Conservation (phyloP, 176 grass and related monocot species). For the Musa beccarii region DNA sequence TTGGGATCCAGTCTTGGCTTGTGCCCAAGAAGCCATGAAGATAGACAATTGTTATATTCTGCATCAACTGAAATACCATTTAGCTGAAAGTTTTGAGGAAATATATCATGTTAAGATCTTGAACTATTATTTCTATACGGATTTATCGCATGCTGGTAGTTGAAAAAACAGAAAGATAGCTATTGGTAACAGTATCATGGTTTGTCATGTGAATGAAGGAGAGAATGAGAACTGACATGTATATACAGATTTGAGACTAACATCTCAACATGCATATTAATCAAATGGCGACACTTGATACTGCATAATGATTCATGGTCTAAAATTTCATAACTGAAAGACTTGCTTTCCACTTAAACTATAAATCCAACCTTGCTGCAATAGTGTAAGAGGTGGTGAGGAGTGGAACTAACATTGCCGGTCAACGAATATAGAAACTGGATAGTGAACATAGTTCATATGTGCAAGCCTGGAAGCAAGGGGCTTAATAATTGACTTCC, state of each 20-base stretch:
- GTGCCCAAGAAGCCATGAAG: conserved; percentile 98
- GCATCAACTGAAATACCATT: neutral
- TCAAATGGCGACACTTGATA: too few species aligned
- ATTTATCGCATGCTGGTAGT: neutral
- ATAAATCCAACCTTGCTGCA: too few species aligned
- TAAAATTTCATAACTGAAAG: too few species aligned
- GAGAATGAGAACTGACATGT: too few species aligned
- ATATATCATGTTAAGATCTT: neutral
- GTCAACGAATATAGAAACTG: too few species aligned
- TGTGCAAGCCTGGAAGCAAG: neutral
- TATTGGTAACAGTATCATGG: neutral
- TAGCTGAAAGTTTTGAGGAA: neutral
- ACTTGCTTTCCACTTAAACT: too few species aligned
- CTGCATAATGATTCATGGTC: too few species aligned
- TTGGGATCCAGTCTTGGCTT: conserved; percentile 72
- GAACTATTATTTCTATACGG: neutral
- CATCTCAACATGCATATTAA: too few species aligned
- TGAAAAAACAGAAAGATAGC: neutral
- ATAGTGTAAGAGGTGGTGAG: too few species aligned
- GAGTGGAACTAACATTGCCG: too few species aligned
- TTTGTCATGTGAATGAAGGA: neutral
- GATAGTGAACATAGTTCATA: too few species aligned
- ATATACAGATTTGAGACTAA: too few species aligned
- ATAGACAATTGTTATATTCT: conserved; percentile 71
- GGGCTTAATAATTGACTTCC: neutral